Evolutionary conservation across 441 rosid species (phyloP), one percentile per base, ranked within the genome.

Genomic region (Pelargonium fulgidum): DNA sequence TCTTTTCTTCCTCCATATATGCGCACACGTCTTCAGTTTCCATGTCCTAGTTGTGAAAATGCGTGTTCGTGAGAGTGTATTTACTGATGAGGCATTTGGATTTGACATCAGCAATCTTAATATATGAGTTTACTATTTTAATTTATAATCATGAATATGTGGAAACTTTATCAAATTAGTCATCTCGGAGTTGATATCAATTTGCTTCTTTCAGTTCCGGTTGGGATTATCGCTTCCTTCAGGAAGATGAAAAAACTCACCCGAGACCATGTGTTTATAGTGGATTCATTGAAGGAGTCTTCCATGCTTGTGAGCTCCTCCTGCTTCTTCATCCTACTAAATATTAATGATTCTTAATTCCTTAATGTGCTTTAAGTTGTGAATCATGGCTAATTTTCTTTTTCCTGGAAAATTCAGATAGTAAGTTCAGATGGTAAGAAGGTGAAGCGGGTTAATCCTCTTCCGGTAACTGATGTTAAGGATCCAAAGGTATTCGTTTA

Each of bases 221-320:
- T 89, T 54, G 65, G 89, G 33, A 39, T 82, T 70, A 79, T 93
- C 79, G 86, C 88, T 62, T 84, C 93, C 20, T 93, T 88, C 68
- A 81, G 80, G 75, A 93, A 84, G 83, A 76, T 87, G 88, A 92
- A 92, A 78, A 89, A 85, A 82, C 93, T 93, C 70, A 82, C 90
- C 11, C 80, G 73, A 75, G 86, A 85, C 72, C 76, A 69, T 77
- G 75, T 81, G 41, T 29, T 76, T 72, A 83, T 88, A 66, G 84
- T 71, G 44, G 77, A 81, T 67, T 90, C 96, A n/a, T 89, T 91
- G 20, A 84, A 76, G 82, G 98, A 91, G 72, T 91, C 97, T 7
- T 81, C 95, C 45, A 71, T 84, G 71, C 86, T 91, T 76, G 97
- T 93, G 78, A 80, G 88, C 75, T 72, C 54, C 36, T 65, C 47